phyloP scores from a whole-genome alignment of 495 filamentous ascomycete species.

The Neurospora tetrasperma region DNA sequence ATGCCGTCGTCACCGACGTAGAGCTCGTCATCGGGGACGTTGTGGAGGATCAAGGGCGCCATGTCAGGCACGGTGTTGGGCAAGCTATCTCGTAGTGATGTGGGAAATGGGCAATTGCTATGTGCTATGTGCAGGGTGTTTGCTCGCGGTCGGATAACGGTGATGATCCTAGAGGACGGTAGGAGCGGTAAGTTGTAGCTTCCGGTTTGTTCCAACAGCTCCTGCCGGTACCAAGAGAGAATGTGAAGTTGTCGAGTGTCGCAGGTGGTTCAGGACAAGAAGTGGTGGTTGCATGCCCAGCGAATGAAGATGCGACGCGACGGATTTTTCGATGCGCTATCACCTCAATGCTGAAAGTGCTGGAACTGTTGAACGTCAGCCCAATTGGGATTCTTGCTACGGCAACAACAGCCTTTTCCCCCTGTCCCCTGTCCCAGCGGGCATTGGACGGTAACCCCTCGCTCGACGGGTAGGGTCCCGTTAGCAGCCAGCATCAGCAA shows the following conservation, averaged over 20 bases:
- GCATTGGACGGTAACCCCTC: not conserved
- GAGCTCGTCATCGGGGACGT: conserved; percentile 48
- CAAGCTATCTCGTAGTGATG: not conserved
- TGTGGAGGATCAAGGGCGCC: conserved; percentile 48
- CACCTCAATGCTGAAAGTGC: not conserved
- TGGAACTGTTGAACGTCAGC: not conserved
- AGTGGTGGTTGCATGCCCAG: not conserved
- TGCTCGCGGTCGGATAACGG: not conserved
- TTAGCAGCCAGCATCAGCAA: not conserved
- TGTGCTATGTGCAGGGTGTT: not conserved
- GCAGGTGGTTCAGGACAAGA: not conserved
- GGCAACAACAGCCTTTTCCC: not conserved
- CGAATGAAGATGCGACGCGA: not conserved
- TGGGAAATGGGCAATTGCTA: not conserved
- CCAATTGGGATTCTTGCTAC: not conserved
- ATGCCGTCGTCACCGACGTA: conserved; percentile 48
- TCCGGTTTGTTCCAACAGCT: not conserved
- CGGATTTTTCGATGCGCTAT: not conserved
- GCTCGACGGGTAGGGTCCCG: not conserved
- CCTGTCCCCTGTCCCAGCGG: not conserved
- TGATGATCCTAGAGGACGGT: not conserved
- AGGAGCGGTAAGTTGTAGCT: not conserved
- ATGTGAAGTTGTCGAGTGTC: not conserved
- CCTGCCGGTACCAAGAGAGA: not conserved
- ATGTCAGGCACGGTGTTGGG: conserved; percentile 20